Evolutionary conservation across 768 basidiomycete genomes (phyloP), one percentile per base, ranked within the genome.

Genomic region (Auriculariales sp.): DNA sequence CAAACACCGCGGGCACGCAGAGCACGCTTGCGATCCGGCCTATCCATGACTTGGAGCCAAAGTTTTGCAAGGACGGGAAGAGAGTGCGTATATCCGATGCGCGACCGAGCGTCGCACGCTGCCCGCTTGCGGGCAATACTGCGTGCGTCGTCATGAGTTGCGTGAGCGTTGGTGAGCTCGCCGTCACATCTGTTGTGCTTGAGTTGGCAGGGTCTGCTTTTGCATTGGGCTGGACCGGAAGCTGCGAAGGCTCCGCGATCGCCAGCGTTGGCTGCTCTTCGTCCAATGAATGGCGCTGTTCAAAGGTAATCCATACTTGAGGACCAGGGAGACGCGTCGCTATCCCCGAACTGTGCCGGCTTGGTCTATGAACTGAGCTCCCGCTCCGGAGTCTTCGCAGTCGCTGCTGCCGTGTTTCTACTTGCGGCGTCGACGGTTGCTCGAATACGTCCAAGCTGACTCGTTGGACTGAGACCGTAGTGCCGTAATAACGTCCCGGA

Each of bases 401-500:
- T 14, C 33, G 33, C 33, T 14, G 33, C 33, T 14, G 17, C 33
- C 51, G n/a, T 46, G 49, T 19, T 51, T 28, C 30, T 53, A 53
- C 75, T 54, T 81, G 86, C 0, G 87, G 85, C 1, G 83, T 78
- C 62, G 81, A 53, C 0, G 69, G 73, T 25, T 72, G 74, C 46
- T 85, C 83, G 54, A 89, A 89, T 3, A 78, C 67, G 52, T 64
- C 71, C 45, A 88, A 66, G 78, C 73, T 0, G 74, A 65, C 1
- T 69, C 69, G 2, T 77, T 72, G 9, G 82, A 81, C 57, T 92
- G 79, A 46, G 71, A 71, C 54, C 79, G 78, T 22, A 99, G 70
- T 0, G 83, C 81, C 10, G 83, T 73, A 19, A 99, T 83, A 22
- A 97, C 85, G 52, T 92, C 83, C 15, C 92, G 75, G 65, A 99